Conservation (phyloP, 2,329 filamentous ascomycete genomes). For the Metarhizium sp. region DNA sequence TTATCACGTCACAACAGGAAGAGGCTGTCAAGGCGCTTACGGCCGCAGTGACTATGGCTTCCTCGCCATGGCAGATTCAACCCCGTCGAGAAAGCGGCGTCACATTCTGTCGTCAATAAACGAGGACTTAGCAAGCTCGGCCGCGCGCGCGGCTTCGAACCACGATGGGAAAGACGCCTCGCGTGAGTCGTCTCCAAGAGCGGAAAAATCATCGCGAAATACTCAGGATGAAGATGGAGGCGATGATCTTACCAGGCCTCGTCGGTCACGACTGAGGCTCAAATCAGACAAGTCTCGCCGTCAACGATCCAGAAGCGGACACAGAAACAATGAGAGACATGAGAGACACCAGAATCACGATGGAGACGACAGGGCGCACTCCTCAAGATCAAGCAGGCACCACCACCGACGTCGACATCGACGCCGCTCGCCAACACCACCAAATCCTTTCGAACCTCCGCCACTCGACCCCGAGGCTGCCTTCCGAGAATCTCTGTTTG, state of each 20-base stretch:
- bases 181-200: background rate
- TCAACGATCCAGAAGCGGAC: background rate
- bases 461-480: slow-evolving; percentile 60
- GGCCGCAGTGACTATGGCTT: slow-evolving; percentile 10
- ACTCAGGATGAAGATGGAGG: background rate
- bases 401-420: slow-evolving; percentile 22
- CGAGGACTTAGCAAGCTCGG: slow-evolving; percentile 14
- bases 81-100: slow-evolving; percentile 30
- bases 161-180: slow-evolving; percentile 14
- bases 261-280: slow-evolving; percentile 4
- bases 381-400: slow-evolving; percentile 13
- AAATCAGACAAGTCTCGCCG: slow-evolving; percentile 5
- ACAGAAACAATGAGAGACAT: background rate
- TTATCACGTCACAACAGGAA: background rate
- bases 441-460: slow-evolving; percentile 35
- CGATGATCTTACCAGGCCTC: background rate
- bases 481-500: slow-evolving; percentile 90
- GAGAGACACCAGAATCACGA: background rate
- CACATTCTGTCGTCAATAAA: slow-evolving; percentile 42
- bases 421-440: slow-evolving; percentile 34
- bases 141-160: background rate
- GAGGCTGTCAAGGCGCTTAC: background rate
- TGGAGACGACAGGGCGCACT: slow-evolving; percentile 14
- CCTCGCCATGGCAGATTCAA: slow-evolving; percentile 22
- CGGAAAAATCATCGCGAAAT: slow-evolving; percentile 6